Percentiles rank a stretch among this genome's conserved stretches.
phyloP scores from a whole-genome alignment of 2,329 filamentous ascomycete genomes.

The Xylariaceae sp. region DNA sequence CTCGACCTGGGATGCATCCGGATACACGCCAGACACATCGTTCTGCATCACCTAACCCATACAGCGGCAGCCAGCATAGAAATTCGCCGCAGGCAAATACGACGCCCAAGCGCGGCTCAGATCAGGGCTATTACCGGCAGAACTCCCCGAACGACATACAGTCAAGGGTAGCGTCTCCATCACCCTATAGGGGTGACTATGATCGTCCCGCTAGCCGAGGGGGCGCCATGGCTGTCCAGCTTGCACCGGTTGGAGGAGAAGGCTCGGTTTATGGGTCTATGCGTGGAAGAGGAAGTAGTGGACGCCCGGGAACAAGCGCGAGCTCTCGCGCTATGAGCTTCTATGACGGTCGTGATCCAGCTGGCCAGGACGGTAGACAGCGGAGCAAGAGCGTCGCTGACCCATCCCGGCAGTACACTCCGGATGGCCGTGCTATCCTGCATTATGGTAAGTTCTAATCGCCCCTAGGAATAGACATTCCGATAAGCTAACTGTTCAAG shows the following conservation, averaged over 20 bases:
- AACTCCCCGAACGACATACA: constrained; percentile 57
- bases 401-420: constrained; percentile 78
- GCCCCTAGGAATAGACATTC: background rate
- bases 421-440: constrained; percentile 84
- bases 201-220: constrained; percentile 54
- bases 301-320: constrained; percentile 53
- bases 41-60: constrained; percentile 38
- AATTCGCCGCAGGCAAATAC: constrained; percentile 48
- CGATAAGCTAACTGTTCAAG: constrained; percentile 53
- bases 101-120: constrained; percentile 53
- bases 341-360: constrained; percentile 56
- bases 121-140: constrained; percentile 57
- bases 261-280: constrained; percentile 53
- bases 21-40: constrained; percentile 48
- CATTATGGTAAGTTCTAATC: constrained; percentile 80
- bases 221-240: constrained; percentile 70
- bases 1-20: constrained; percentile 61
- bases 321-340: constrained; percentile 58
- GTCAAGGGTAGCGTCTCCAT: constrained; percentile 53
- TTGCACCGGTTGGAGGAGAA: constrained; percentile 65
- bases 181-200: constrained; percentile 53
- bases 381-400: constrained; percentile 89
- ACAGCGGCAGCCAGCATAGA: constrained; percentile 34
- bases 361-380: constrained; percentile 53
- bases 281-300: constrained; percentile 53